Conservation (phyloP, 768 basidiomycete genomes). For the Lentinula guzmanii region DNA sequence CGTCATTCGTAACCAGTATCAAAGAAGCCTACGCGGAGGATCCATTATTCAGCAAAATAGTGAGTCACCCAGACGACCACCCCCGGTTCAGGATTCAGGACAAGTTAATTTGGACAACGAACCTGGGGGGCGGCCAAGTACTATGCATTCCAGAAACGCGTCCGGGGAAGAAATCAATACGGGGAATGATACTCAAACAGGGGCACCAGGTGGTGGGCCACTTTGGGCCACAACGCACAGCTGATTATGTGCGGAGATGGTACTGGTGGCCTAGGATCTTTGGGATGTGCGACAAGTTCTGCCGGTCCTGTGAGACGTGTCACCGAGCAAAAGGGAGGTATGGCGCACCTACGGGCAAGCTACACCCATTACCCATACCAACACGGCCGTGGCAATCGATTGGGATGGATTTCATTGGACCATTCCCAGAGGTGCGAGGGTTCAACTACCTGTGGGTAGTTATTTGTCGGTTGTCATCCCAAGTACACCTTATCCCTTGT, state of each 20-base stretch:
- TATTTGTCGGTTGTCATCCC: slow-evolving; percentile 12
- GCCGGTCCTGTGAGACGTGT: slow-evolving; percentile 9
- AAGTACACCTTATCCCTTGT: slow-evolving; percentile 12
- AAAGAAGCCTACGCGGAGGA: neutral
- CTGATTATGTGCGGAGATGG: slow-evolving; percentile 4
- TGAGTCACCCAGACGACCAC: slow-evolving; percentile 2
- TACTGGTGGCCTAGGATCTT: slow-evolving; percentile 10
- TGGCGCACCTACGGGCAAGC: neutral
- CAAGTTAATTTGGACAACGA: neutral
- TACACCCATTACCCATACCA: slow-evolving; percentile 12
- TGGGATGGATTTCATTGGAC: neutral
- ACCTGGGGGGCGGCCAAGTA: neutral
- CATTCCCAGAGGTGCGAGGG: neutral
- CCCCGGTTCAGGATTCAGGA: neutral
- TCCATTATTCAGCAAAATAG: slow-evolving; percentile 2
- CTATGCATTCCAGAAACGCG: neutral
- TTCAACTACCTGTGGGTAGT: slow-evolving; percentile 16
- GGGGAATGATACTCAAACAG: slow-evolving; percentile 10
- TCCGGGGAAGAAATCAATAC: neutral
- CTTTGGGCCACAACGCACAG: slow-evolving; percentile 11
- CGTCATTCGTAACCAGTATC: neutral
- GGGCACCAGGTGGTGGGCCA: slow-evolving; percentile 20
- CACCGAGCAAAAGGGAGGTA: neutral
- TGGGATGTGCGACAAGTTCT: slow-evolving; percentile 6
- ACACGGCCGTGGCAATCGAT: neutral